Conservation (phyloP, 1,284 basidiomycete genomes). For the Ganoderma leucocontextum region DNA sequence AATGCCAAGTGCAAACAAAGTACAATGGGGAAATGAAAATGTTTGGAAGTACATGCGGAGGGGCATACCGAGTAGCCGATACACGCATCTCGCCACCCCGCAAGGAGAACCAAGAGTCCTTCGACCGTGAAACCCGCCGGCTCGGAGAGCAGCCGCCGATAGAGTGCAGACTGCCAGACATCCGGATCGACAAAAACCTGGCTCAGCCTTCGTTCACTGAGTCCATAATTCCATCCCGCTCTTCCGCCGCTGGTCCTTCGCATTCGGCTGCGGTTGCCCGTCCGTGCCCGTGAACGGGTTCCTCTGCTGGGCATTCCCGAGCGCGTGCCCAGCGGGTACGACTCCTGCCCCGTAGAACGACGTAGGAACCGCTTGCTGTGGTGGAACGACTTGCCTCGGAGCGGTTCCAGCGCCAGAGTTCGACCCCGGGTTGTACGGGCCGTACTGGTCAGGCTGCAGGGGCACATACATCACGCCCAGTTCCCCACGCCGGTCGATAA, state of each 20-base stretch:
- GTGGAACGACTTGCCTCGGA: constrained; percentile 54
- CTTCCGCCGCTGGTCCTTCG: constrained; percentile 67
- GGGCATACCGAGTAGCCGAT: not conserved
- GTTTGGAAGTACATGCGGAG: constrained; percentile 7
- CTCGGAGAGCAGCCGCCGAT: not conserved
- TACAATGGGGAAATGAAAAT: constrained; percentile 9
- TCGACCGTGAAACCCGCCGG: constrained; percentile 10
- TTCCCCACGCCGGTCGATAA: constrained; percentile 67
- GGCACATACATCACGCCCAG: constrained; percentile 76
- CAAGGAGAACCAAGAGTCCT: constrained; percentile 9
- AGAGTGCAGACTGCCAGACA: not conserved
- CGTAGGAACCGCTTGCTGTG: constrained; percentile 57
- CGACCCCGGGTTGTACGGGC: constrained; percentile 54
- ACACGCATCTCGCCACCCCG: constrained; percentile 1
- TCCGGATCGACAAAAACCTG: constrained; percentile 4
- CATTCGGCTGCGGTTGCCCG: constrained; percentile 46
- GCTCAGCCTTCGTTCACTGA: constrained; percentile 53
- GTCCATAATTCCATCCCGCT: constrained; percentile 82
- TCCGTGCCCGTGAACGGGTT: constrained; percentile 64
- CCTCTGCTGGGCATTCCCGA: constrained; percentile 51
- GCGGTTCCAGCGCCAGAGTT: constrained; percentile 41
- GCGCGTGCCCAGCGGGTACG: constrained; percentile 57
- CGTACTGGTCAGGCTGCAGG: constrained; percentile 81
- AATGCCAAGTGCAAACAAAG: constrained; percentile 37
- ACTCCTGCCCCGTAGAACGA: constrained; percentile 76